Base-by-base conservation (phyloP, 805 yeast genomes). In the Candida corydali region DNA sequence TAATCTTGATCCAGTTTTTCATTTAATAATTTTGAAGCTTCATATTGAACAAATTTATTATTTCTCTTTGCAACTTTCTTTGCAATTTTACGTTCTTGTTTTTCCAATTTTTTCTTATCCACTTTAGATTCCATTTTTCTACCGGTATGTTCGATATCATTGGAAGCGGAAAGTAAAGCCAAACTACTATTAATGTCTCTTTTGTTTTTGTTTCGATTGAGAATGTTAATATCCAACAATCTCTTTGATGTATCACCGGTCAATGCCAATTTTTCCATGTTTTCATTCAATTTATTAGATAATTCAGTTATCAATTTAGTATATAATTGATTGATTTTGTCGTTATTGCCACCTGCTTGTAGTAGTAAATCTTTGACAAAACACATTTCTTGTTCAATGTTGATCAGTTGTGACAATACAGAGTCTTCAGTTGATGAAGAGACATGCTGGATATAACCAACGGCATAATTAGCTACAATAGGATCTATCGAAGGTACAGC, bases 11-110 rank as follows among this genome's bases (percentile, higher is more conserved):
- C 75, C 36, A 76, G 70, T 41, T 65, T 63, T 28, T 77, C 85
- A 43, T 75, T 73, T 44, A 93, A 71, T 49, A 93, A 73, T 63
- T 85, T 88, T 28, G 97, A 88, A n/a, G 96, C 96, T 63, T 93
- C 96, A 57, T 87, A 87, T 54, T 86, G 57, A 48, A 86, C 95
- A 55, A 85, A 84, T 55, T 81, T 78, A 58, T 86, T 86, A 55
- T 78, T 77, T 49, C 88, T 75, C 69, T 91, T 91, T 27, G 96
- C 97, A 43, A 93, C 91, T 66, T 93, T 93, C 56, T 94, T 91
- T 16, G 96, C 97, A 57, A 93, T 89, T 70, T 93, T 93, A 53
- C 88, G 79, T 69, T 93, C 99, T 40, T 96, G 98, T 62, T 91
- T 93, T 57, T 89, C 96, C 52, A 93, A 78, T 63, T 93, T 93